These are phyloP conservation scores for Lunularia cruciata DNA, from an alignment of 225 moss, liverwort and hornwort genomes.

Conservation along the genomic window DNA sequence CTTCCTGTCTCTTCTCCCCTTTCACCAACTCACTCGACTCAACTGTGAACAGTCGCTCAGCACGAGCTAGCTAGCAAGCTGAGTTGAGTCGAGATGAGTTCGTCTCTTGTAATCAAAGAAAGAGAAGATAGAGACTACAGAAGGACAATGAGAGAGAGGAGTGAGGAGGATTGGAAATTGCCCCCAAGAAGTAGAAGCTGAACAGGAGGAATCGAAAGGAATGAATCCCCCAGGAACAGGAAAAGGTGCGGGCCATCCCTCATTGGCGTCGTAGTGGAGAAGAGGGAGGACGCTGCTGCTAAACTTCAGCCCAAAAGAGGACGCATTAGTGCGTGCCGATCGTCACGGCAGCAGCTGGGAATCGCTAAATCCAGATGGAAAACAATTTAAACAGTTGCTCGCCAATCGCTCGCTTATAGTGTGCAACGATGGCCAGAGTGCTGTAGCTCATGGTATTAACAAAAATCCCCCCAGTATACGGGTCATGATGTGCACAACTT, in stretches of 20 bases:
- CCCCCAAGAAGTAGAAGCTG: background rate
- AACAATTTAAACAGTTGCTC: background rate
- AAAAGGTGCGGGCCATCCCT: slow-evolving; percentile 1
- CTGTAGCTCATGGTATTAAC: background rate
- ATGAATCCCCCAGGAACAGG: slow-evolving; percentile 1
- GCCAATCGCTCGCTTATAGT: background rate
- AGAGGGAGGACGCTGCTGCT: slow-evolving; percentile 1
- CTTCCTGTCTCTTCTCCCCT: background rate
- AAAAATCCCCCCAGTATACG: background rate
- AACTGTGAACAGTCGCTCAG: background rate
- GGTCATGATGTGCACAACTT: background rate
- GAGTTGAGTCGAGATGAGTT: slow-evolving; percentile 1
- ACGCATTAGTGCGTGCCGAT: slow-evolving; percentile 8
- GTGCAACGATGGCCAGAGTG: background rate
- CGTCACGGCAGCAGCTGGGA: background rate
- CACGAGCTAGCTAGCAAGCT: background rate
- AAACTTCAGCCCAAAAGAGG: background rate
- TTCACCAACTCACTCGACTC: background rate
- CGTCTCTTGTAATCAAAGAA: background rate
- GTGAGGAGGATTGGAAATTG: background rate
- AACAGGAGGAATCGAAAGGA: background rate
- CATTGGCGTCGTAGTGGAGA: background rate
- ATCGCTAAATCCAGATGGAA: background rate
- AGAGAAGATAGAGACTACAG: slow-evolving; percentile 2
- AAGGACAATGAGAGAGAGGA: background rate